Evolutionary conservation across 352 stramenopile genomes (phyloP), one percentile per base, ranked within the genome.

Genomic region (Globisporangium iwayamae): DNA sequence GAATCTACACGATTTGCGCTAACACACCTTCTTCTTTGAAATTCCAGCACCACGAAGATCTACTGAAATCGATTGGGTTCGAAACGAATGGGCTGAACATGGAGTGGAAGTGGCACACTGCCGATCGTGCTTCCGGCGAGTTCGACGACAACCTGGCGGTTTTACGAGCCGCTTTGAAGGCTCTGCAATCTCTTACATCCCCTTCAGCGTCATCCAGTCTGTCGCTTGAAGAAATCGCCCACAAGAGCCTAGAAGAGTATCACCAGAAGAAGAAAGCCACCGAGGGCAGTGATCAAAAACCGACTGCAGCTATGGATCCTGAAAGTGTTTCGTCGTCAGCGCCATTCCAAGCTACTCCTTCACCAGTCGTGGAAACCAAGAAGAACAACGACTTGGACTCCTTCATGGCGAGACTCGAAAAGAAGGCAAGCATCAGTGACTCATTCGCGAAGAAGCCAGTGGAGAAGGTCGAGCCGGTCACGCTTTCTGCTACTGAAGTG

Each of bases 51-150:
- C 82, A 94, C 47, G 76, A 88, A 30, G 81, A 89, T 34, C 57
- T 94, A 60, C 78, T 94, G 25, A 81, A 87, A 57, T 79, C 81
- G 30, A 91, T 94, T 55, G 85, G 85, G 0, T 94, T 94, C 25
- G 83, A 91, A 54, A 85, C 74, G 30, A 73, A 76, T 10, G 81
- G 83, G 13, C 58, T 90, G 7, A 92, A 90, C 66, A 85, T 94
- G 79, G 85, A 94, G 57, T 94, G 85, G 85, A 90, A 88, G 62
- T 92, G 85, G 83, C 77, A 93, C 58, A 74, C 81, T 5, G 75
- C 82, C 1, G 79, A 83, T 60, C 83, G 80, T 36, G 65, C 62
- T 20, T 84, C 67, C 50, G 81, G 75, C 54, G 83, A 77, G n/a
- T 90, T 89, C 62, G 76, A 91, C 41, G 79, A 83, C 60, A 87